Percentiles rank a stretch among this genome's conserved stretches.
These are phyloP conservation scores for Diaporthe sp. DNA, from an alignment of 2,329 filamentous ascomycete genomes.

Conservation along the genomic window DNA sequence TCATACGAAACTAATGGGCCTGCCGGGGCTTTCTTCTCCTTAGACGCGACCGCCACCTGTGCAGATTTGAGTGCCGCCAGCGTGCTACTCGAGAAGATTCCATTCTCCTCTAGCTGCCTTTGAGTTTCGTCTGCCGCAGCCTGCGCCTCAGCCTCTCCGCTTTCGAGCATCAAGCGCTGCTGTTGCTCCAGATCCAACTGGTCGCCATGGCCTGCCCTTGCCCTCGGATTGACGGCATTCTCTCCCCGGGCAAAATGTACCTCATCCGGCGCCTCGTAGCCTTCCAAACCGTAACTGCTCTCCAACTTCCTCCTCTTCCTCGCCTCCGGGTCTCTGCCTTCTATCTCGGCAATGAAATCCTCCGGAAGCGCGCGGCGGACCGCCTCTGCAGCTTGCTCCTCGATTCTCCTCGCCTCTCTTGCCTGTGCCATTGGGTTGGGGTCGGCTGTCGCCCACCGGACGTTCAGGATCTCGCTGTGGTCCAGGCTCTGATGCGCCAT, in stretches of 20 bases:
- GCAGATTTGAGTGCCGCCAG: conserved; percentile 80
- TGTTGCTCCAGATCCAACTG: conserved; percentile 66
- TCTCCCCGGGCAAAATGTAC: conserved; percentile 90
- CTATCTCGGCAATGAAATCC: conserved; percentile 93
- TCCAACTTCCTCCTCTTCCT: conserved; percentile 91
- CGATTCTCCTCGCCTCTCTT: conserved; percentile 87
- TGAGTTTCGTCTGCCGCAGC: conserved; percentile 56
- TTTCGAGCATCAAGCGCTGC: conserved; percentile 70
- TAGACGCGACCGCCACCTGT: conserved; percentile 67
- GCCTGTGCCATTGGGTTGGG: conserved; percentile 96
- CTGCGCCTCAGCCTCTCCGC: conserved; percentile 62
- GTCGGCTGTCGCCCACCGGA: conserved; percentile 96
- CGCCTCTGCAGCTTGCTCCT: conserved; percentile 96
- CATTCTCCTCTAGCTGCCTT: conserved; percentile 59
- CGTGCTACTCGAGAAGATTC: conserved; percentile 87
- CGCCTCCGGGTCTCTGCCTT: conserved; percentile 89
- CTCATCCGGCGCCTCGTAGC: conserved; percentile 94
- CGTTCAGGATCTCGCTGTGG: conserved; percentile 92
- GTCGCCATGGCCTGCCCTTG: conserved; percentile 69
- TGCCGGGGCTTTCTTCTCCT: conserved; percentile 66
- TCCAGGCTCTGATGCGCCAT: conserved; percentile 97
- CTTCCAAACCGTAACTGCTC: conserved; percentile 87
- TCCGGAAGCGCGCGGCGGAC: conserved; percentile 89
- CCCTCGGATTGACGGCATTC: conserved; percentile 73
- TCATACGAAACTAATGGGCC: conserved; percentile 90